phyloP scores from a whole-genome alignment of 495 filamentous ascomycete species.

The Penicillium roqueforti region DNA sequence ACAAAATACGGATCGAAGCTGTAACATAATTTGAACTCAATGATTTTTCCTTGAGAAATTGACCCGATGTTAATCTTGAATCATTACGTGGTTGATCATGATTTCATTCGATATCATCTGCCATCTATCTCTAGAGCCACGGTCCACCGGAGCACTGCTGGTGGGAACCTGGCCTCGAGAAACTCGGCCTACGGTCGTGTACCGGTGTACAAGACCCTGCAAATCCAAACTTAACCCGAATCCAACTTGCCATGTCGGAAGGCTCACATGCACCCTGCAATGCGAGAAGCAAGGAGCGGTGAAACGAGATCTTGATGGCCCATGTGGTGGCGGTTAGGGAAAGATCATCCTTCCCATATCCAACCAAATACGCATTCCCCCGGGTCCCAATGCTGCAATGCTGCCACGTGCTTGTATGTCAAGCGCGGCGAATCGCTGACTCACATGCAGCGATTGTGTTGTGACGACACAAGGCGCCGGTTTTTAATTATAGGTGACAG shows the following conservation, averaged over 20 bases:
- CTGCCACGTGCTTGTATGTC: not conserved
- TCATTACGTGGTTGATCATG: conserved; percentile 15
- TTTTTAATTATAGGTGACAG: conserved; percentile 42
- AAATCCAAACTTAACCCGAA: not conserved
- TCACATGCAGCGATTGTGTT: not conserved
- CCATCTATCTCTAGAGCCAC: conserved; percentile 10
- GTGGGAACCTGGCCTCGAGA: not conserved
- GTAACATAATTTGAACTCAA: not conserved
- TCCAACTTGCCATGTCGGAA: not conserved
- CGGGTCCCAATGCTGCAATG: not conserved
- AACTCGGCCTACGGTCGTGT: not conserved
- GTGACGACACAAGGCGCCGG: conserved; percentile 1
- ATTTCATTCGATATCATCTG: conserved; percentile 21
- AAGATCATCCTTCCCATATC: not conserved
- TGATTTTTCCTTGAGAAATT: not conserved
- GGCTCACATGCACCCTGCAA: not conserved
- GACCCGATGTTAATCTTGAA: not conserved
- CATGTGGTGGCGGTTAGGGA: not conserved
- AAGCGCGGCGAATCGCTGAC: not conserved
- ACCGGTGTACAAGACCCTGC: not conserved
- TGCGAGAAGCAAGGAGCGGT: conserved; percentile 4
- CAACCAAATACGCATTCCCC: not conserved
- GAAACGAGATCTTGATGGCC: conserved; percentile 4
- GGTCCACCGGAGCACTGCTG: not conserved
- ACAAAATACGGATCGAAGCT: too few species aligned